Base-by-base conservation (phyloP, 768 basidiomycete genomes). In the Psilocybe cubensis region DNA sequence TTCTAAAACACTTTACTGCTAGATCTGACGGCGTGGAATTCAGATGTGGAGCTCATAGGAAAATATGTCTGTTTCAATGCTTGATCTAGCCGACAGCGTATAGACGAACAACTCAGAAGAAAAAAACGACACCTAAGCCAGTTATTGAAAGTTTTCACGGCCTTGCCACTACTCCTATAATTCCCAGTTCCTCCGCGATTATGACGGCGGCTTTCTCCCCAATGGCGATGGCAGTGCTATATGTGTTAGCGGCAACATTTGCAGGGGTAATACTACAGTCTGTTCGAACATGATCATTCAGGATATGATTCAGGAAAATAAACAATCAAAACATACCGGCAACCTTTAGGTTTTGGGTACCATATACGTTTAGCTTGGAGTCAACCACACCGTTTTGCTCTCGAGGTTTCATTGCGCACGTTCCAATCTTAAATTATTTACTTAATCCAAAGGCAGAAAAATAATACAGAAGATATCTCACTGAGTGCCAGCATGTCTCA, bases 201-300 rank as follows among this genome's bases (percentile, higher is more conserved):
- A 85, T 75, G 14, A 74, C 35, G 0, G 82, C 82, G 0, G 82
- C 84, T 69, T 84, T 85, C 68, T 86, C 84, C 1, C 82, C 83
- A 12, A 86, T 70, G 0, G 68, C 68, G 21, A 76, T 45, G 12
- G 72, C 69, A 3, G 73, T 67, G 49, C 68, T 74, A 56, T 74
- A 76, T 1, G 74, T 76, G 53, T 74, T 74, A 18, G 63, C 57
- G 18, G 66, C 67, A n/a, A 75, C 72, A 55, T 73, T 74, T 8
- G 59, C 61, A 11, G 70, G 70, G 2, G 62, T 58, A 31, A 71
- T 71, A 50, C 64, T 70, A 17, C 64, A 59, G 49, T 68, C 64
- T 66, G 20, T 1, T 44, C 29, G 6, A 21, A 14, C 17, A 3
- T 18, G 29, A 38, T 12, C 35, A 23, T 23, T 38, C 4, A 12